Base-by-base conservation (phyloP, 176 grass and related monocot species). In the Tillandsia leiboldiana region DNA sequence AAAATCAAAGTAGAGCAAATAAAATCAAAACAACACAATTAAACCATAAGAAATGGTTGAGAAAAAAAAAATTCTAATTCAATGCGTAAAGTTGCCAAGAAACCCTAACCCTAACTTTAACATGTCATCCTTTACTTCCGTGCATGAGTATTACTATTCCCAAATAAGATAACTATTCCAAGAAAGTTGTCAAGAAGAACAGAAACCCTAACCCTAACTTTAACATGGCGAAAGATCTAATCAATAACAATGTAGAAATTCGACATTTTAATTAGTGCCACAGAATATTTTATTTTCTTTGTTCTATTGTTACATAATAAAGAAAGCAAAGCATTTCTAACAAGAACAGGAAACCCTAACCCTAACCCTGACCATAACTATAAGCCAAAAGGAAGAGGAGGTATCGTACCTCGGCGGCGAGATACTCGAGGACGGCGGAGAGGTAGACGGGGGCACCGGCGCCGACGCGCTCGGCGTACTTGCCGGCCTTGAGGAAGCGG, bases 381-480 rank as follows among this genome's bases (percentile, higher is more conserved):
- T n/a, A 58, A 9, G 0, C 54, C 15, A 26, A 12, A 27, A 68
- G 12, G 0, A 13, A 8, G 68, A 72, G 33, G 22, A n/a, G 47
- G 64, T 53, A 18, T 0, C 51, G 15, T 51, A 85, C 83, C 83
- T 85, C 83, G 2, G 83, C 83, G n/a, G 83, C 83, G 1, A 85
- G 77, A 68, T 85, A 85, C 77, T 85, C 83, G 29, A 85, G 77
- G 1, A 85, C 83, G 33, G 83, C 83, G 0, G 77, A 79, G 33
- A 85, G 83, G 17, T 85, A 85, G 9, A 85, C 83, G 14, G 83
- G 83, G 0, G 83, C 83, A 15, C 83, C 83, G 12, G 83, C 83
- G 8, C 83, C 83, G 11, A 85, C 83, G 24, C 83, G 72, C 77
- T 85, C 83, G 18, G 83, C 83, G 20, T 85, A 85, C 51, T 85